Evolutionary conservation across 768 basidiomycete genomes (phyloP), one percentile per base, ranked within the genome.

Genomic region (Trametopsis cervina): DNA sequence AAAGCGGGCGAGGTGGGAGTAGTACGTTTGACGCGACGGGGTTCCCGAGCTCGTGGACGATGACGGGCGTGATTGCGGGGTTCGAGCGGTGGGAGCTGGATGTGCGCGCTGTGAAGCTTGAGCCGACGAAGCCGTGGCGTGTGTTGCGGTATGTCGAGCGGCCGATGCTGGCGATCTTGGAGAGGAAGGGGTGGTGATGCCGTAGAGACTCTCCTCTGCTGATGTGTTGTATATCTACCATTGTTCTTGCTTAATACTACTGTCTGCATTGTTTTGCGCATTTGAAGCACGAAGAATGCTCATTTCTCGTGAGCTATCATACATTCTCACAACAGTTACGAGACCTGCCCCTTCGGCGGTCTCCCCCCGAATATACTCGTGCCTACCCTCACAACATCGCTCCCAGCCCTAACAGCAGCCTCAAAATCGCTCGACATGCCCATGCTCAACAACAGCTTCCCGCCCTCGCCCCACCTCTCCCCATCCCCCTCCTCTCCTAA

Each of bases 381-480:
- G 2, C 95, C 95, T 4, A 97, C 92, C 40, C 96, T 67, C 0
- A 97, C 93, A 40, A 91, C 79, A 58, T 89, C 83, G 57, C 89
- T 87, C 1, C 93, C 95, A 11, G 81, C 80, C 62, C 71, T 76
- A 42, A 97, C 65, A 3, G 95, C 96, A 23, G 82, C 78, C 62
- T 85, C 89, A 59, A 92, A 98, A 59, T 98, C 95, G 53, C 83
- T 85, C 43, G 91, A 94, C 95, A 97, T 97, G 5, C 95, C 95
- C 93, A 96, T 97, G 49, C 89, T 91, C 62, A 91, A 59, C 57
- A 83, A 22, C 44, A 91, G 61, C 51, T 61, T 64, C 12, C 79
- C 78, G 21, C 72, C 72, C 21, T 71, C 65, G 11, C 83, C 84
- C 53, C 56, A 58, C 36, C 44, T 49, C 40, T 57, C 63, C 25